Base-by-base conservation (phyloP, 2,329 filamentous ascomycete species). In the Macrophomina pseudophaseolina region DNA sequence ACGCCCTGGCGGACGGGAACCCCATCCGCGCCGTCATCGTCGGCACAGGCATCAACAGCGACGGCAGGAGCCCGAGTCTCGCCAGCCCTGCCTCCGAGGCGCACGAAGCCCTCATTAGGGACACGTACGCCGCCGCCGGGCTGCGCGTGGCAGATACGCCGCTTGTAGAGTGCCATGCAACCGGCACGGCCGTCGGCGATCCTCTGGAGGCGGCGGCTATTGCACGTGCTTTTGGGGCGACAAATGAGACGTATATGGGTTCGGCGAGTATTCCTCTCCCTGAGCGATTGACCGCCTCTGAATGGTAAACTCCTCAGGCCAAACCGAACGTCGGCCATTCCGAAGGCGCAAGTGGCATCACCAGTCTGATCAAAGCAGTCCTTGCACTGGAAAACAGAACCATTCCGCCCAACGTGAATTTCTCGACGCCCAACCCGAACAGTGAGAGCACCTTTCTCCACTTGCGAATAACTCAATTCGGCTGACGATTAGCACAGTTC, bases 1-100 rank as follows among this genome's bases (percentile, higher is more conserved):
- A 16, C 0, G 54, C 54, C 28, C n/a, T 86, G 8, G 72, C 68
- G 30, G 90, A 90, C 75, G 82, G 81, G 2, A 76, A 90, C 0
- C 79, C 81, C 0, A 80, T 85, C 35, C 75, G 79, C 3, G 80
- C 78, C 2, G 71, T 84, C 4, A 81, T 85, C 38, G 72, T 77
- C 23, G 75, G 72, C 0, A 78, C 76, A 16, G 80, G 77, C 11
- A 70, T 76, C 4, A 84, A 83, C 66, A 76, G 80, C 66, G 87
- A 90, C 70, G 88, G 87, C 38, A 69, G 68, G 1, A 80, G 75
- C 0, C 67, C 71, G 1, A 79, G 80, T 2, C 76, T 84, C 11
- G 35, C 35, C 7, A 38, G 35, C 35, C 11, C 81, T 80, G 1
- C 70, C 78, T 69, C 80, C 80, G 6, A 68, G 1, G 73, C 79